These are phyloP conservation scores for Protomyces arabidopsidicola DNA, from an alignment of 1,139 yeast species.

Conservation along the genomic window DNA sequence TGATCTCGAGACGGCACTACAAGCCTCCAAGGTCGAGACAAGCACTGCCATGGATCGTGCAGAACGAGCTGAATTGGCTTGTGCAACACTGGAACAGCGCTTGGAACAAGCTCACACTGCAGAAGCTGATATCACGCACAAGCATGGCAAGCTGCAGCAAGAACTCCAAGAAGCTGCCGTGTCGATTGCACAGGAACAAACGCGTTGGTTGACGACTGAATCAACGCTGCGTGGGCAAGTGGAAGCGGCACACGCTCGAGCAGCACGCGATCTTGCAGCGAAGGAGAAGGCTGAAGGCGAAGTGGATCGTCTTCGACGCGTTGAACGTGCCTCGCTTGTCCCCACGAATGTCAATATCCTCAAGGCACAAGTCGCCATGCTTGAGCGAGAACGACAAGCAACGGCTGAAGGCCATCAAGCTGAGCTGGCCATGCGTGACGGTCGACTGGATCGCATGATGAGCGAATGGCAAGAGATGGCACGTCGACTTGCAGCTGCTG, in stretches of 20 bases:
- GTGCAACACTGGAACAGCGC: neutral
- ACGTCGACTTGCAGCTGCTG: neutral
- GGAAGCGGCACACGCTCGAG: neutral
- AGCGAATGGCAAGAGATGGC: conserved; percentile 20
- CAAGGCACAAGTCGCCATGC: conserved; percentile 13
- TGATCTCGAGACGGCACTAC: conserved; percentile 2
- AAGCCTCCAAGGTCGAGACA: conserved; percentile 2
- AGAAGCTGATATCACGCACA: neutral
- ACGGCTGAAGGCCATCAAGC: conserved; percentile 4
- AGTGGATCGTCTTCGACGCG: conserved; percentile 3
- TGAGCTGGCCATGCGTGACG: conserved; percentile 9
- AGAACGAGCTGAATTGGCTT: neutral
- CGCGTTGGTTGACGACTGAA: conserved; percentile 13
- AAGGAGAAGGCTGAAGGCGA: neutral
- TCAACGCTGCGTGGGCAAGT: neutral
- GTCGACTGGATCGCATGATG: conserved; percentile 4
- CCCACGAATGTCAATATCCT: conserved; percentile 6
- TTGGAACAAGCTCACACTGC: neutral
- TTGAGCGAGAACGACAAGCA: conserved; percentile 2
- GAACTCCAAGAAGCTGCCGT: conserved; percentile 18
- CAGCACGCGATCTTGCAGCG: neutral
- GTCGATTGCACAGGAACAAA: conserved; percentile 22
- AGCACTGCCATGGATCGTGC: neutral
- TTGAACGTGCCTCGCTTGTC: neutral
- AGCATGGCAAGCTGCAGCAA: conserved; percentile 2